phyloP scores from a whole-genome alignment of 768 basidiomycete species.

The Omphalotus guepiniiformis region DNA sequence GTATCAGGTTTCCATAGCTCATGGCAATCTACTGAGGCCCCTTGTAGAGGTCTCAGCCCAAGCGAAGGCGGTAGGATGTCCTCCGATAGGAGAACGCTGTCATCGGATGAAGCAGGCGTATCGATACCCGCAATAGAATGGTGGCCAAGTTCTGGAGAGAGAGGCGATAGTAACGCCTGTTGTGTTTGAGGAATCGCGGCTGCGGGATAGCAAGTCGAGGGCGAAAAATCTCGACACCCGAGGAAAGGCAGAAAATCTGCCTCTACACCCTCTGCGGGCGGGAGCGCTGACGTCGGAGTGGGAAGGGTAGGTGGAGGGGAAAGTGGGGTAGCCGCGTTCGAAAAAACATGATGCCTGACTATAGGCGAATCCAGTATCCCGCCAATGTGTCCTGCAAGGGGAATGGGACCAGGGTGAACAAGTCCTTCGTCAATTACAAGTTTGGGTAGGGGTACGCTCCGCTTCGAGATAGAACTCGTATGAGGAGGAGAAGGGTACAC shows the following conservation, averaged over 20 bases:
- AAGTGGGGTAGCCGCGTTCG: conserved; percentile 16
- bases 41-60: too few species aligned
- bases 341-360: not conserved
- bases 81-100: not conserved
- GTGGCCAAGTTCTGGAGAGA: not conserved
- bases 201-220: not conserved
- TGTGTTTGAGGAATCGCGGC: not conserved
- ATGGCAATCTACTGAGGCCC: not conserved
- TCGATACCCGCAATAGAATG: not conserved
- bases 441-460: not conserved
- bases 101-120: not conserved
- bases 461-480: not conserved
- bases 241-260: too few species aligned
- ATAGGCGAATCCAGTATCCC: not conserved
- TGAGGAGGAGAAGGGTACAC: not conserved
- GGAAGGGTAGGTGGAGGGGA: conserved; percentile 32
- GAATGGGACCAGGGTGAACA: not conserved
- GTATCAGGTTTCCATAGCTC: not conserved
- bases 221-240: not conserved
- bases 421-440: not conserved
- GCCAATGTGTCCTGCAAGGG: not conserved
- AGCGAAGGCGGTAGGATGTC: too few species aligned
- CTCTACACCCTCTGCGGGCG: conserved; percentile 24
- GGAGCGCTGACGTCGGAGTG: conserved; percentile 20
- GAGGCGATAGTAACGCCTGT: not conserved